Conservation (phyloP, 176 grass and related monocot species). For the Phoenix roebelenii region DNA sequence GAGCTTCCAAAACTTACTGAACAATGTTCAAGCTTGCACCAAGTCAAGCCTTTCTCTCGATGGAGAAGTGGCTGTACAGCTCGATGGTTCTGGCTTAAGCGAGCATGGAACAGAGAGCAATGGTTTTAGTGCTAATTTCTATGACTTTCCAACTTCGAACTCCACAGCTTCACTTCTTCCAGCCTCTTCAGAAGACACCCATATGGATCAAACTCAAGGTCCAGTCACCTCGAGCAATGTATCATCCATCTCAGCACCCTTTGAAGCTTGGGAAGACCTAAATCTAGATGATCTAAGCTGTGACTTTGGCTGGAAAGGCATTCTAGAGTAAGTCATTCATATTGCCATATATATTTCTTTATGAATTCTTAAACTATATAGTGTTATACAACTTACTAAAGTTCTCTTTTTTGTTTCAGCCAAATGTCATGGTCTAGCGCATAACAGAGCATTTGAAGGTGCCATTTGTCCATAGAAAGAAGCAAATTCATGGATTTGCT, state of each 20-base stretch:
- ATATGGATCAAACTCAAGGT: not conserved
- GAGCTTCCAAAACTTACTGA: not conserved
- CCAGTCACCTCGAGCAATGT: not conserved
- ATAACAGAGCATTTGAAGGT: too few species aligned
- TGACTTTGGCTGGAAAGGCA: slow-evolving; percentile 53
- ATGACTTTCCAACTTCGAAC: not conserved
- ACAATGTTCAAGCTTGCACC: not conserved
- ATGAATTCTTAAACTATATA: not conserved
- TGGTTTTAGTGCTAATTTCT: slow-evolving; percentile 23
- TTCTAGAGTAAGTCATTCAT: slow-evolving; percentile 59
- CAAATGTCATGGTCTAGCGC: not conserved
- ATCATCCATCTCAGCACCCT: slow-evolving; percentile 41
- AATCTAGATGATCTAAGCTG: slow-evolving; percentile 41
- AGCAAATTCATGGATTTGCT: too few species aligned
- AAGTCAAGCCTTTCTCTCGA: not conserved
- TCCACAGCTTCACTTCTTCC: slow-evolving; percentile 22
- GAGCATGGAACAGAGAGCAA: slow-evolving; percentile 13
- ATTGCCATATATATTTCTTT: not conserved
- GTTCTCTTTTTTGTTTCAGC: not conserved
- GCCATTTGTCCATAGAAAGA: too few species aligned
- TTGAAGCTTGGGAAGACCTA: slow-evolving; percentile 47
- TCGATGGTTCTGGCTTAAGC: slow-evolving; percentile 17
- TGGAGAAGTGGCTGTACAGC: not conserved
- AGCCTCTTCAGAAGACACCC: slow-evolving; percentile 17
- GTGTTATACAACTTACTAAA: too few species aligned